These are phyloP conservation scores for Coniella vitis DNA, from an alignment of 2,329 filamentous ascomycete species.

Conservation along the genomic window DNA sequence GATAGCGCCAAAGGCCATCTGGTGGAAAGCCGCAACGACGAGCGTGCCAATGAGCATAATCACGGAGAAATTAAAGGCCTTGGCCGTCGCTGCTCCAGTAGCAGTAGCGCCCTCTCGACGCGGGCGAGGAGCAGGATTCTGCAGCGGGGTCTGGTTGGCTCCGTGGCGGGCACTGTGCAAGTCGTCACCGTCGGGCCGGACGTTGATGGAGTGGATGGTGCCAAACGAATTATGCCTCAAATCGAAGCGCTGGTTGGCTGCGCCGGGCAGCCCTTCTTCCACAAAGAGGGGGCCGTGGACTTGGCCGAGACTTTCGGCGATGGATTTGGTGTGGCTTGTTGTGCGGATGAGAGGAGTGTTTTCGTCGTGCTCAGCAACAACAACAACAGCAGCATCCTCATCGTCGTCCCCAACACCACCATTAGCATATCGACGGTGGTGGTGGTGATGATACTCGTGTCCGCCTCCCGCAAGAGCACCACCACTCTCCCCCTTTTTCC, in stretches of 20 bases:
- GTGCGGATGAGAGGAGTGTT: conserved; percentile 23
- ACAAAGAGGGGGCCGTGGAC: conserved; percentile 24
- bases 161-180: conserved; percentile 3
- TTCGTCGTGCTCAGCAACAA: conserved; percentile 23
- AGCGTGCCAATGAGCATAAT: conserved; percentile 35
- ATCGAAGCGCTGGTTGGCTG: conserved; percentile 30
- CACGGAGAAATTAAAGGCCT: conserved; percentile 32
- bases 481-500: conserved; percentile 9
- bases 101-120: too few relatives aligned
- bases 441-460: background rate
- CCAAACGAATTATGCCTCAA: conserved; percentile 33
- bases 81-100: conserved; percentile 1
- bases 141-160: conserved; percentile 15
- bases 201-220: conserved; percentile 33
- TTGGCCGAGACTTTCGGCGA: conserved; percentile 18
- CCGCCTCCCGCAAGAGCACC: conserved; percentile 19
- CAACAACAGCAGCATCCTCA: conserved; percentile 19
- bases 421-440: background rate
- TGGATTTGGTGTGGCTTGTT: conserved; percentile 20
- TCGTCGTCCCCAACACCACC: conserved; percentile 20
- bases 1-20: conserved; percentile 37
- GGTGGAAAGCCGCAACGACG: conserved; percentile 36
- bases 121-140: too few relatives aligned
- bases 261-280: conserved; percentile 28
- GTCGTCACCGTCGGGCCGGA: conserved; percentile 20